These are phyloP conservation scores for Hondaea fermentalgiana DNA, from an alignment of 108 stramenopile genomes.

Conservation along the genomic window DNA sequence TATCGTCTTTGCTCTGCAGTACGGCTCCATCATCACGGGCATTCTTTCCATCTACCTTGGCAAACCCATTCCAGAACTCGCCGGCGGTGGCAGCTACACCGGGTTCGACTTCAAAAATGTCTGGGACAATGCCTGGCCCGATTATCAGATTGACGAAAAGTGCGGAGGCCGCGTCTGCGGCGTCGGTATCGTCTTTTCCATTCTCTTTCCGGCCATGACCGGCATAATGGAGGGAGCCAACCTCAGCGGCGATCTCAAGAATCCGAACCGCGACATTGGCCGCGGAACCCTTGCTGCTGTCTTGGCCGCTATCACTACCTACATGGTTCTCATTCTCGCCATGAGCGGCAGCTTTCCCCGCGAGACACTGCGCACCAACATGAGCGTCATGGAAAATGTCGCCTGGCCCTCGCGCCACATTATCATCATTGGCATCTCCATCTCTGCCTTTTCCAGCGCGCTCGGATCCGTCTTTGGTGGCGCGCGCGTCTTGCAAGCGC, in stretches of 20 bases:
- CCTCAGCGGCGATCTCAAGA: constrained; percentile 26
- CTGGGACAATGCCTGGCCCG: not conserved
- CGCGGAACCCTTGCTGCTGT: constrained; percentile 20
- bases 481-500: constrained; percentile 17
- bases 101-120: not conserved
- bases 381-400: constrained; percentile 26
- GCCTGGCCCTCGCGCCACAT: not conserved
- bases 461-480: constrained; percentile 20
- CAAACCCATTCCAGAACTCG: not conserved
- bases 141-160: not conserved
- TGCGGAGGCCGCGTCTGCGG: not conserved
- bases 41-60: not conserved
- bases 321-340: constrained; percentile 12
- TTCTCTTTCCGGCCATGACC: constrained; percentile 29
- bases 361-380: constrained; percentile 19
- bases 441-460: constrained; percentile 15
- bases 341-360: not conserved
- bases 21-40: not conserved
- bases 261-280: constrained; percentile 13
- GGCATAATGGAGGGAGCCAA: constrained; percentile 23
- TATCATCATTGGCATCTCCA: constrained; percentile 25
- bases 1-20: not conserved
- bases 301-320: not conserved
- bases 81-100: not conserved
- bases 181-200: not conserved